Evolutionary conservation across 352 stramenopile species (phyloP), one percentile per base, ranked within the genome.

Genomic region (Aphanomyces euteiches): DNA sequence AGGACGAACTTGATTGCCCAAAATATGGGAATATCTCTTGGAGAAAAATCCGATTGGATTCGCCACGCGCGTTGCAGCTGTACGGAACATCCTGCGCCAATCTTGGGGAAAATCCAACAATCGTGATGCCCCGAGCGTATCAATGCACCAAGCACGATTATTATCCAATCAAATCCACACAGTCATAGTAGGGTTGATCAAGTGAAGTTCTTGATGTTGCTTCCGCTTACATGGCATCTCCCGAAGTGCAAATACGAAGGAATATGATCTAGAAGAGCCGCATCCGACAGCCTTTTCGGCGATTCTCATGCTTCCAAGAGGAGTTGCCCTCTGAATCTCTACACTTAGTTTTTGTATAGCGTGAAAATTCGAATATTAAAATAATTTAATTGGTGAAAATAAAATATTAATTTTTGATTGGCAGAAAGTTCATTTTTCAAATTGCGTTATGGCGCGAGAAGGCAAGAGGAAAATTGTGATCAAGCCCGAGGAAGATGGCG

Each of bases 1-100:
- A 4, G 83, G 75, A 12, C 87, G 85, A 39, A 95, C 77, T 65
- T 95, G 87, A 67, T 95, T 95, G 63, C 85, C 87, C 7, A 19
- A 63, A 50, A 71, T 71, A 28, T 61, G 56, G 40, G 43, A 28
- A 40, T 15, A 40, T 61, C 54, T 61, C 15, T 7, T 34, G 3
- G n/a, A 58, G 8, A 34, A 19, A 58, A n/a, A 34, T 38, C 28
- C 7, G n/a, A 58, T 34, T 10, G 50, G 8, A 10, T n/a, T 19
- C 50, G n/a, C 50, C 7, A 8, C 50, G 50, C 8, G 28, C 50
- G n/a, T 38, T 19, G 50, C 50, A 34, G 50, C 50, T 21, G 3
- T 3, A 58, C 50, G n/a, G n/a, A 38, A 34, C 50, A 10, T 34
- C n/a, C 8, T 38, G n/a, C 50, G 37, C 37, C n/a, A 8, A n/a